A percentile compares a stretch with the other conserved stretches of the same genome.
These are phyloP conservation scores for Smallanthus sonchifolius DNA, from an alignment of 129 eudicot genomes.

Conservation along the genomic window DNA sequence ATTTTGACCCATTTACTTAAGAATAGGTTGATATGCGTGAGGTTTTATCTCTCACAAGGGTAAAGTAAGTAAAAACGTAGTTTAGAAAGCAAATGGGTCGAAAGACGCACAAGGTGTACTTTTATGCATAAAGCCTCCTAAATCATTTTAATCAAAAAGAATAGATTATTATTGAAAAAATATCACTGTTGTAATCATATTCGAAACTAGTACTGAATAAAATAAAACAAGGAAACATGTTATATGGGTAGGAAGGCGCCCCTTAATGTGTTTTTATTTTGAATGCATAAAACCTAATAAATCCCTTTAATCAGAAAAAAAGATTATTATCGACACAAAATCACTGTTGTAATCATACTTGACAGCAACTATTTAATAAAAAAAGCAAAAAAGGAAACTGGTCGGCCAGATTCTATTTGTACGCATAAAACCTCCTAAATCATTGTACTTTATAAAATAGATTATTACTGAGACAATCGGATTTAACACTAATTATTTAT, in stretches of 20 bases:
- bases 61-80: background rate
- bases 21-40: background rate
- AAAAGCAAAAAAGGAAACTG: background rate
- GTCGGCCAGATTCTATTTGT: background rate
- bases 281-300: background rate
- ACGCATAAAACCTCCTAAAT: background rate
- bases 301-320: background rate
- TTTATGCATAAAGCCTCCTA: background rate
- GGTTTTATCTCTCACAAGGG: background rate
- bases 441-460: background rate
- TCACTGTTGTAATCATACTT: background rate
- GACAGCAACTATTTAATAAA: background rate
- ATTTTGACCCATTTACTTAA: background rate
- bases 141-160: background rate
- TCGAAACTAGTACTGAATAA: background rate
- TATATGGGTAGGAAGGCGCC: background rate
- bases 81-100: background rate
- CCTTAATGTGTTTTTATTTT: background rate
- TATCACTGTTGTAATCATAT: background rate
- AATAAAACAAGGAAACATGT: background rate
- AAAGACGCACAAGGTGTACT: background rate
- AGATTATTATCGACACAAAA: background rate
- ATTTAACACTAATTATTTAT: background rate
- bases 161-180: background rate
- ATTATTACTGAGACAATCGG: background rate